Percentiles rank a stretch among this genome's conserved stretches.
Conservation (phyloP, 176 grass and related monocot species). For the Rhipidocladum racemiflorum region DNA sequence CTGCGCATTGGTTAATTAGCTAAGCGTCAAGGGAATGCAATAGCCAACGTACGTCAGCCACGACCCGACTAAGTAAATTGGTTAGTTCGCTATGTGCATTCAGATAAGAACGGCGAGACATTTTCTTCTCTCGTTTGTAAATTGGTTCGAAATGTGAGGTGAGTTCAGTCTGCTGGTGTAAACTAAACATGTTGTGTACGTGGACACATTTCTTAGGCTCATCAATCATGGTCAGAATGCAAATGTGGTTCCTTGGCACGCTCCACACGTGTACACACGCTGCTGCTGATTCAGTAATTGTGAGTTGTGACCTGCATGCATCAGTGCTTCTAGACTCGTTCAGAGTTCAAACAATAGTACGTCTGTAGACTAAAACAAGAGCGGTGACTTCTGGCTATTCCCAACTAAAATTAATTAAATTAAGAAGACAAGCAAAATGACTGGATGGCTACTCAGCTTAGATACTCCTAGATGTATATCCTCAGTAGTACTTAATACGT, state of each 20-base stretch:
- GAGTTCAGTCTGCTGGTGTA: not conserved
- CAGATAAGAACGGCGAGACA: not conserved
- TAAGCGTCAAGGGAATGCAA: not conserved
- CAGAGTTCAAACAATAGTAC: constrained; percentile 9
- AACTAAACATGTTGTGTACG: not conserved
- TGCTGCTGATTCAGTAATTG: constrained; percentile 25
- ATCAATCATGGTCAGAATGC: not conserved
- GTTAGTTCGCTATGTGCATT: not conserved
- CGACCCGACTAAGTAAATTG: not conserved
- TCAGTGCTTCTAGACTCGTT: not conserved
- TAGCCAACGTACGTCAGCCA: not conserved
- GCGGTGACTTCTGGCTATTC: not conserved
- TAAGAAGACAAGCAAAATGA: not conserved
- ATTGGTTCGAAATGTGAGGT: constrained; percentile 1
- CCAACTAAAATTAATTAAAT: not conserved
- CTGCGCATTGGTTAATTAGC: not conserved
- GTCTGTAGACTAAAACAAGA: not conserved
- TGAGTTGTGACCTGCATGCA: not conserved
- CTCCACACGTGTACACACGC: not conserved
- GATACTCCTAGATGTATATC: not conserved
- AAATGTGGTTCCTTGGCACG: not conserved
- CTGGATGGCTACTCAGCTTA: not conserved
- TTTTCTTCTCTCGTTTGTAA: constrained; percentile 3
- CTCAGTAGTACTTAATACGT: not conserved
- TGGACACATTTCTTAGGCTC: not conserved